Conservation (phyloP, 108 stramenopile species). For the Skeletonema potamos region DNA sequence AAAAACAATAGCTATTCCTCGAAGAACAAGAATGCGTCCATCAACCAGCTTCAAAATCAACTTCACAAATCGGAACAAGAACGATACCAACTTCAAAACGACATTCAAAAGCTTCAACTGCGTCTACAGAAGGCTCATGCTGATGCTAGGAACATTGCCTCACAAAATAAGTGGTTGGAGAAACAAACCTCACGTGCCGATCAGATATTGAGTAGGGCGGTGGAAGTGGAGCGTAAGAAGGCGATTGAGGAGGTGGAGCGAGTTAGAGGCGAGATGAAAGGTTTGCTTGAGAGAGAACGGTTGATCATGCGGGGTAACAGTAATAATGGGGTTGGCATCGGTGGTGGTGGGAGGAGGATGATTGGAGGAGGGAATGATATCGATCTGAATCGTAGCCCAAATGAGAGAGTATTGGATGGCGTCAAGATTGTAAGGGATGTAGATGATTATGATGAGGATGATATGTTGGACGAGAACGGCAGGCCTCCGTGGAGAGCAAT, state of each 20-base stretch:
- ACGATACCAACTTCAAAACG: conserved; percentile 15
- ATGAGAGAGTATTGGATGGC: conserved; percentile 9
- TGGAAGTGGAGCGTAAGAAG: conserved; percentile 22
- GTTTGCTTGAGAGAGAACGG: conserved; percentile 20
- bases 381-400: conserved; percentile 4
- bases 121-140: conserved; percentile 24
- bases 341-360: neutral
- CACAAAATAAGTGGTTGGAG: conserved; percentile 30
- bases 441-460: conserved; percentile 1
- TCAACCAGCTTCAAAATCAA: conserved; percentile 23
- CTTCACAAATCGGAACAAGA: conserved; percentile 35
- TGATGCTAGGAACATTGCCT: conserved; percentile 11
- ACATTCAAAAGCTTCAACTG: conserved; percentile 21
- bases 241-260: conserved; percentile 24
- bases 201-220: conserved; percentile 11
- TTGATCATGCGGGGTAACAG: conserved; percentile 28
- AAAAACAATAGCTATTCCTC: neutral
- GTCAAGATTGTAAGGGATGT: conserved; percentile 20
- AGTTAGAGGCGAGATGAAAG: conserved; percentile 25
- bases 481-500: neutral
- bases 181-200: conserved; percentile 17
- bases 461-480: neutral
- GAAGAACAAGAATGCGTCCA: conserved; percentile 10
- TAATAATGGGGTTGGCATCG: neutral
- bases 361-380: conserved; percentile 17